These are phyloP conservation scores for Zoysia matrella DNA, from an alignment of 202 grass and related monocot species.

Conservation along the genomic window DNA sequence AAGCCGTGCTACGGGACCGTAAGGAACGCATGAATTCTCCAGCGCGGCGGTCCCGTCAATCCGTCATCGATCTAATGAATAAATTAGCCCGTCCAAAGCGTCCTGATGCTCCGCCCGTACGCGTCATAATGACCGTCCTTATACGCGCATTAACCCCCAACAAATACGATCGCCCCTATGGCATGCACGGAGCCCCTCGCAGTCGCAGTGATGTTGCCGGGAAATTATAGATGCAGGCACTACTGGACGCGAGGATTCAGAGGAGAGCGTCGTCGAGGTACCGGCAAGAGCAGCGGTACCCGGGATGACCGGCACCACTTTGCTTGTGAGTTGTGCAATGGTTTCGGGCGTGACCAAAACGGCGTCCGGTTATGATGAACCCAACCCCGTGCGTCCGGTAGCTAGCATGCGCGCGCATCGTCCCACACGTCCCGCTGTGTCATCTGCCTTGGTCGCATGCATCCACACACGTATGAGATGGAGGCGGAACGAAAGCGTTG, in stretches of 20 bases:
- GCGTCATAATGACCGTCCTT: constrained; percentile 37
- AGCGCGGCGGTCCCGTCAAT: not conserved
- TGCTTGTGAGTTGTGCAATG: not conserved
- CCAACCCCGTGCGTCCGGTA: not conserved
- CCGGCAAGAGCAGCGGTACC: not conserved
- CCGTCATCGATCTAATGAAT: not conserved
- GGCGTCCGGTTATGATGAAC: constrained; percentile 4
- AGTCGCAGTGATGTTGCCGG: not conserved
- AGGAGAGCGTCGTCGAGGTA: not conserved
- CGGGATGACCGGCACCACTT: not conserved
- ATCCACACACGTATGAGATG: not conserved
- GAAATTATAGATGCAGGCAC: not conserved
- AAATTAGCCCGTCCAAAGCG: constrained; percentile 32
- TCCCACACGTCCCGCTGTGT: not conserved
- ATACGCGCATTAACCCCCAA: constrained; percentile 16
- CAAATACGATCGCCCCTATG: not conserved
- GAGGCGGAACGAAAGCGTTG: not conserved
- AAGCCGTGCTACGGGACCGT: constrained; percentile 3
- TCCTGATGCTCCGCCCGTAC: constrained; percentile 26
- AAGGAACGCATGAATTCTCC: constrained; percentile 8
- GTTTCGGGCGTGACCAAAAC: not conserved
- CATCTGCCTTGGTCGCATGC: not conserved
- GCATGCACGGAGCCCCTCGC: constrained; percentile 7
- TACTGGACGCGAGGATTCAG: not conserved
- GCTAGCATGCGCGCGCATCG: not conserved